Evolutionary conservation across 2,329 filamentous ascomycete species (phyloP).

Genomic region (Scortechinia acanthostroma): DNA sequence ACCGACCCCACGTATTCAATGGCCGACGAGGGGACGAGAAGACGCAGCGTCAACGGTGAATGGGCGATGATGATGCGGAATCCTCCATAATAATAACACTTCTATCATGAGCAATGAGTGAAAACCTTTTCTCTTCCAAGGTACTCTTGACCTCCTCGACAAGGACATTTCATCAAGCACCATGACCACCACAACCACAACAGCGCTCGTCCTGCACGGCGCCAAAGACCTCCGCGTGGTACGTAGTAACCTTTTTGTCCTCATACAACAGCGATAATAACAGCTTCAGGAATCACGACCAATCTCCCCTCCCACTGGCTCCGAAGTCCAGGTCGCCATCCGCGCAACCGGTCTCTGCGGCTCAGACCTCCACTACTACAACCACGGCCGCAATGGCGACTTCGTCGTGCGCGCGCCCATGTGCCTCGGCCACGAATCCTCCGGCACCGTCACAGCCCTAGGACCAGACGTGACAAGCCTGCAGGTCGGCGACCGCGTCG

Average conservation of each 20-base stretch:
- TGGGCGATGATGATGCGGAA: too few species aligned
- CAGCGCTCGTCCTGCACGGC: conserved; percentile 8
- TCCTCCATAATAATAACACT: too few species aligned
- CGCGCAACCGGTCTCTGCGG: conserved; percentile 64
- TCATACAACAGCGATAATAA: conserved; percentile 25
- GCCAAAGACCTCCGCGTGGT: conserved; percentile 9
- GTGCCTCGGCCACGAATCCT: conserved; percentile 57
- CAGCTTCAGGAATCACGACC: conserved; percentile 36
- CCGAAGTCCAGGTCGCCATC: conserved; percentile 58
- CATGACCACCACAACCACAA: conserved; percentile 2
- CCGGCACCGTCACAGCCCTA: conserved; percentile 46
- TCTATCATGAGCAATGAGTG: too few species aligned
- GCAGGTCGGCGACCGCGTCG: conserved; percentile 46
- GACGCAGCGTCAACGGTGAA: too few species aligned
- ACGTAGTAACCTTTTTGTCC: not conserved
- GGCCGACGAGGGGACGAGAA: too few species aligned
- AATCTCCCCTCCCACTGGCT: conserved; percentile 24
- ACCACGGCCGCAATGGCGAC: conserved; percentile 66
- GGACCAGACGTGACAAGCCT: conserved; percentile 43
- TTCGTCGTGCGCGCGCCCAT: conserved; percentile 59
- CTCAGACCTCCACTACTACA: conserved; percentile 67
- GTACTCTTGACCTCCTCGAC: not conserved
- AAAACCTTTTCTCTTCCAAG: too few species aligned
- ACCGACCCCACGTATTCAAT: too few species aligned
- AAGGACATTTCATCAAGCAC: not conserved